Conservation (phyloP, 257 asterid species). For the Solanum gracilifrons region DNA sequence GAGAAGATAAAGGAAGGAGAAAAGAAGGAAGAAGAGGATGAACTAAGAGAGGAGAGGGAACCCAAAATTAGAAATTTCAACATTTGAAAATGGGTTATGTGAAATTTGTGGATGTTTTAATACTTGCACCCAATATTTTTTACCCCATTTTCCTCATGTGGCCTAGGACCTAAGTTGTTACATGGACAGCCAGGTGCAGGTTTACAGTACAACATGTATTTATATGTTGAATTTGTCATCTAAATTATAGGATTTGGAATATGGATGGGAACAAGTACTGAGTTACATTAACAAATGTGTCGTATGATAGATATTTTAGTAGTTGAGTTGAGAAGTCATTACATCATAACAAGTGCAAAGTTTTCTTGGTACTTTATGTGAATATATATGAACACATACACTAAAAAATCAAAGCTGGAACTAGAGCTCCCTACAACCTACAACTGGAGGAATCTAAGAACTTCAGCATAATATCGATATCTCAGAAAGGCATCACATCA, state of each 20-base stretch:
- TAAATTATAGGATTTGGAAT: background rate
- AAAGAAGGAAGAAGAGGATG: background rate
- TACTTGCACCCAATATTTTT: background rate
- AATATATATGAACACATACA: background rate
- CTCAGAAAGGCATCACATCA: background rate
- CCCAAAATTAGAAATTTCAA: background rate
- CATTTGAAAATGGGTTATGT: background rate
- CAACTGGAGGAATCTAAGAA: background rate
- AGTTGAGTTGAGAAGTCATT: background rate
- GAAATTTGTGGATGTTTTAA: background rate
- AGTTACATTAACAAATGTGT: background rate
- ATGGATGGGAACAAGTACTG: background rate
- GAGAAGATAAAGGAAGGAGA: background rate
- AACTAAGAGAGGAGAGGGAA: background rate
- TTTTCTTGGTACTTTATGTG: background rate
- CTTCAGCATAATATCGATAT: background rate
- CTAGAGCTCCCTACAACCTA: background rate
- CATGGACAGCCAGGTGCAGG: background rate
- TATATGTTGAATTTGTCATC: background rate
- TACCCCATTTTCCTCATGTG: background rate
- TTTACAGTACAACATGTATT: background rate
- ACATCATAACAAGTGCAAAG: background rate
- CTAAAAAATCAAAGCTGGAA: background rate
- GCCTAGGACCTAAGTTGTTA: background rate
- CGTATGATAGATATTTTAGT: background rate